Conservation (phyloP, 192 early-diverging fungal genomes). For the Powellomyces hirtus region DNA sequence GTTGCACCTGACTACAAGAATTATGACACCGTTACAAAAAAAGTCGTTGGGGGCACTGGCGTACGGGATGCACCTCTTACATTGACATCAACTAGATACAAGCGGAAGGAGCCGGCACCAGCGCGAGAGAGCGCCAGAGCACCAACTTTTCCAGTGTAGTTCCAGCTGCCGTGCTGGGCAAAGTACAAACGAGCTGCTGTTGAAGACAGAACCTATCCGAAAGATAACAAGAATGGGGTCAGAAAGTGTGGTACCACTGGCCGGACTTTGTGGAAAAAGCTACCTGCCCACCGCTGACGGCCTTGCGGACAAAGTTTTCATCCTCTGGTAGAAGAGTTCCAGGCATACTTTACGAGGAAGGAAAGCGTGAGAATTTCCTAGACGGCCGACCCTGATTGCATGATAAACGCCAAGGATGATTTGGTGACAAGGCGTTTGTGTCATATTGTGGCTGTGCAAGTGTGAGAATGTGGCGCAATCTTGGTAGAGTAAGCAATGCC, state of each 20-base stretch:
- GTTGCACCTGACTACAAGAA: constrained; percentile 7
- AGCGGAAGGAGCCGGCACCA: constrained; percentile 1
- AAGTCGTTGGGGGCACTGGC: not conserved
- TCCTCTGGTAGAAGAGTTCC: constrained; percentile 13
- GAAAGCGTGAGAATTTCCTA: not conserved
- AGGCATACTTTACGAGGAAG: constrained; percentile 19
- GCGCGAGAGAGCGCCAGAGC: constrained; percentile 32
- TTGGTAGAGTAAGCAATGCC: too few relatives aligned
- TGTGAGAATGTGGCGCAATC: too few relatives aligned
- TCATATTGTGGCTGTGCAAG: too few relatives aligned
- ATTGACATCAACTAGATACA: constrained; percentile 40
- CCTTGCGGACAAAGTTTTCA: not conserved
- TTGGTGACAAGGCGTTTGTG: too few relatives aligned
- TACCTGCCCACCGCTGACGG: not conserved
- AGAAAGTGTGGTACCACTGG: not conserved
- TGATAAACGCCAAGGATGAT: too few relatives aligned
- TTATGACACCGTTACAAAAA: not conserved
- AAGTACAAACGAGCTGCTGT: constrained; percentile 44
- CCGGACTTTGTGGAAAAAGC: not conserved
- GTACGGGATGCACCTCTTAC: constrained; percentile 14
- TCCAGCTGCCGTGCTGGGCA: constrained; percentile 30
- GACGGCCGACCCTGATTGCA: too few relatives aligned
- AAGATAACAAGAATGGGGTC: not conserved
- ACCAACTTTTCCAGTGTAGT: constrained; percentile 33
- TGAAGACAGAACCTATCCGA: constrained; percentile 28